phyloP scores from a whole-genome alignment of 73 alveolate species.

The Blepharisma stoltei region DNA sequence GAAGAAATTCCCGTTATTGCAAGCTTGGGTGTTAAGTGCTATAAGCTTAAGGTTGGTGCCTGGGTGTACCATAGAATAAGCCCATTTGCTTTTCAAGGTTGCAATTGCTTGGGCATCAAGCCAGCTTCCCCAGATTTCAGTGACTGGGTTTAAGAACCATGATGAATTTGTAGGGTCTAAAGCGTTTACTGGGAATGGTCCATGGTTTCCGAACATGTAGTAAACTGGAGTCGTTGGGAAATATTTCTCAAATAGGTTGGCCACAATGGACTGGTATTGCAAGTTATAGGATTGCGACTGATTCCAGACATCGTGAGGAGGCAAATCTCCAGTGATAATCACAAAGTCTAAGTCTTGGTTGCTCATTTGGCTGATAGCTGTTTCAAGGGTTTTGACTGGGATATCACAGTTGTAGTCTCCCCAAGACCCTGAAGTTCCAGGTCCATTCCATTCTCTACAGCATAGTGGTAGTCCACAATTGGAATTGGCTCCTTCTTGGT shows the following conservation, averaged over 20 bases:
- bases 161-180: conserved; percentile 46
- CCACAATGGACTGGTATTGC: conserved; percentile 46
- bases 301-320: conserved; percentile 62
- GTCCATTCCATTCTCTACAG: conserved; percentile 71
- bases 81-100: conserved; percentile 57
- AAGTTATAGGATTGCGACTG: conserved; percentile 57
- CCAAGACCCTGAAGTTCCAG: conserved; percentile 64
- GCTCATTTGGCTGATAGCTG: conserved; percentile 49
- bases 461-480: conserved; percentile 76
- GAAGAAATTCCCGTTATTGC: conserved; percentile 70
- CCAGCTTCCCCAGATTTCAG: conserved; percentile 21
- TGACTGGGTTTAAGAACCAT: neutral
- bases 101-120: conserved; percentile 50
- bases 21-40: conserved; percentile 72
- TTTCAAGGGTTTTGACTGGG: conserved; percentile 58
- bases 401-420: conserved; percentile 77
- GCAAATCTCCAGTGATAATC: conserved; percentile 65
- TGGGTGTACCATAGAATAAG: conserved; percentile 45
- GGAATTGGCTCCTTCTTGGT: conserved; percentile 68
- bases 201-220: conserved; percentile 70
- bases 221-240: conserved; percentile 62
- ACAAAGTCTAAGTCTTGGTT: conserved; percentile 64
- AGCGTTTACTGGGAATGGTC: conserved; percentile 64
- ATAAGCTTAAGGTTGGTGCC: conserved; percentile 69
- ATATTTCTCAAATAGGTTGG: conserved; percentile 40